A percentile compares a stretch with the other conserved stretches of the same genome.
phyloP scores from a whole-genome alignment of 2,329 filamentous ascomycete genomes.

The Scedosporium minutisporum region DNA sequence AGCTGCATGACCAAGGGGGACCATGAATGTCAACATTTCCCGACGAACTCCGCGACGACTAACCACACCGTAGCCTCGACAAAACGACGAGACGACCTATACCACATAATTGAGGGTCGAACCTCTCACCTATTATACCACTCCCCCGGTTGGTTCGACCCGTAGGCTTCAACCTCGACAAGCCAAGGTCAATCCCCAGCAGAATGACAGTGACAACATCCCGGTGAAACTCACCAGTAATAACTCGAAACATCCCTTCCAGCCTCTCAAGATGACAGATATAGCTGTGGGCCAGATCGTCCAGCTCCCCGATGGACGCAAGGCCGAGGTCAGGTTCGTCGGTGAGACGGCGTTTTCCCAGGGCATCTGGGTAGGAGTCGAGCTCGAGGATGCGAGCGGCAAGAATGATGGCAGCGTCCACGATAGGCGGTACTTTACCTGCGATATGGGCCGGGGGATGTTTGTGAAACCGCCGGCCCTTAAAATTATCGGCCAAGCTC shows the following conservation, averaged over 20 bases:
- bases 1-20: not conserved
- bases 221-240: not conserved
- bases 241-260: not conserved
- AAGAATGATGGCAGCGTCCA: constrained; percentile 94
- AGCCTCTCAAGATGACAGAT: constrained; percentile 37
- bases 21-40: not conserved
- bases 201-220: not conserved
- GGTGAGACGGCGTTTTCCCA: constrained; percentile 70
- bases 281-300: constrained; percentile 63
- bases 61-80: not conserved
- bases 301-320: constrained; percentile 67
- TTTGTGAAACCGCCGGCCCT: constrained; percentile 71
- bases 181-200: not conserved
- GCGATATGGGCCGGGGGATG: constrained; percentile 66
- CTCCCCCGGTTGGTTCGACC: too few species aligned
- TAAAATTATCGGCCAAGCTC: constrained; percentile 42
- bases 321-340: constrained; percentile 69
- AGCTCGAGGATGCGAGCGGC: constrained; percentile 69
- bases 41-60: not conserved
- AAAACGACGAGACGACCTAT: not conserved
- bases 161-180: too few species aligned
- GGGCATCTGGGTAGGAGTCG: constrained; percentile 83
- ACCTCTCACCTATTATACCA: not conserved
- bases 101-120: not conserved
- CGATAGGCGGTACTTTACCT: constrained; percentile 82